A percentile compares a stretch with the other conserved stretches of the same genome.
phyloP scores from a whole-genome alignment of 768 basidiomycete genomes.

The Amanita pseudoporphyria region DNA sequence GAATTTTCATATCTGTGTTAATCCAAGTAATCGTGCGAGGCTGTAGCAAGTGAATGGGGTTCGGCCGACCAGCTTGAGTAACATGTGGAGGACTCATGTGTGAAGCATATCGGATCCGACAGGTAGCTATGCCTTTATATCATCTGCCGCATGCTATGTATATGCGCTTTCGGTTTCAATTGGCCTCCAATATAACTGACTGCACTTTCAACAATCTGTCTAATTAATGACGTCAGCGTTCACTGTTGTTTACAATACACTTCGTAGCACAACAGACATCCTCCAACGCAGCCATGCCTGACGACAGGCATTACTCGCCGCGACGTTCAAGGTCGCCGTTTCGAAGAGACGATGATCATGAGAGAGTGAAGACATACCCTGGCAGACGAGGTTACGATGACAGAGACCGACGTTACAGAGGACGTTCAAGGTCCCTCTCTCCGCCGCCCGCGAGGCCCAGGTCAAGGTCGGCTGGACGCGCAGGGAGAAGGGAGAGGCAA shows the following conservation, averaged over 20 bases:
- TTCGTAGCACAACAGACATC: conserved; percentile 4
- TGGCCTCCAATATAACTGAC: too few species aligned
- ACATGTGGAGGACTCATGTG: too few species aligned
- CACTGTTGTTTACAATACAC: not conserved
- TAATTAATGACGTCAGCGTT: conserved; percentile 3
- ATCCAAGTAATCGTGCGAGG: too few species aligned
- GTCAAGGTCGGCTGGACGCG: conserved; percentile 12
- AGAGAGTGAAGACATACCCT: not conserved
- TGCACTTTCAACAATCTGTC: too few species aligned
- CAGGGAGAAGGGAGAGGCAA: too few species aligned
- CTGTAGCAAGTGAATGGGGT: too few species aligned
- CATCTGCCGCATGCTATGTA: too few species aligned
- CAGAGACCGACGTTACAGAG: not conserved
- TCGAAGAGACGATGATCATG: conserved; percentile 1
- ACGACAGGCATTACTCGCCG: conserved; percentile 3
- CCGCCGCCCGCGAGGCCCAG: conserved; percentile 13
- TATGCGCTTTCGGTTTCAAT: too few species aligned
- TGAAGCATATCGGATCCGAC: too few species aligned
- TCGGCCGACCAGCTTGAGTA: too few species aligned
- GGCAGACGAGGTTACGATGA: conserved; percentile 4
- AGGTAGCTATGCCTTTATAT: too few species aligned
- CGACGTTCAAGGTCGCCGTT: conserved; percentile 3
- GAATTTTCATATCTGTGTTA: too few species aligned
- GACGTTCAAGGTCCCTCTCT: conserved; percentile 5
- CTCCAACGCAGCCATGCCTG: not conserved